Conservation (phyloP, 352 stramenopile genomes). For the Pelagophyceae sp. region DNA sequence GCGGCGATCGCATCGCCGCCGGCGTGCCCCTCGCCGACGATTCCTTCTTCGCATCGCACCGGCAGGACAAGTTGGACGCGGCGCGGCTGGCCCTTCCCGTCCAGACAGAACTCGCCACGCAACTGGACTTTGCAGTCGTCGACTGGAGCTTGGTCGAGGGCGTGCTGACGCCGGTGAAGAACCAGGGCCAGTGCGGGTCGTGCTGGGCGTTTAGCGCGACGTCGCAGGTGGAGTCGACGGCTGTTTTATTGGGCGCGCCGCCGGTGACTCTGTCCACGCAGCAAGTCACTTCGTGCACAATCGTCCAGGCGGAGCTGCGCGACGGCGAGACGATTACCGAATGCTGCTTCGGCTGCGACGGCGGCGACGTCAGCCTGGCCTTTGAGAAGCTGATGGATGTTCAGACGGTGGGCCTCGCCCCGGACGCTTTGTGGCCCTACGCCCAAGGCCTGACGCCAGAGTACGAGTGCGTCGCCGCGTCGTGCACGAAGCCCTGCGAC, state of each 20-base stretch:
- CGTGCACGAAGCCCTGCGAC: conserved; percentile 33
- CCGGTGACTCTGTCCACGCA: conserved; percentile 14
- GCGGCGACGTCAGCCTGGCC: conserved; percentile 60
- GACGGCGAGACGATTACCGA: too few species aligned
- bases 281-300: conserved; percentile 31
- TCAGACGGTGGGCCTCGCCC: conserved; percentile 51
- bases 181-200: conserved; percentile 78
- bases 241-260: background rate
- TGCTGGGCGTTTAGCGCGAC: conserved; percentile 79
- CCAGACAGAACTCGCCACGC: background rate
- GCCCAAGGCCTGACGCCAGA: conserved; percentile 53
- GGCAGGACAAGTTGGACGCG: background rate
- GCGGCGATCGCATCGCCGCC: background rate
- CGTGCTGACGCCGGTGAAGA: conserved; percentile 67
- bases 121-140: background rate
- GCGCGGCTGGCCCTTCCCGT: background rate
- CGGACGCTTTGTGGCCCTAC: conserved; percentile 58
- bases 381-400: conserved; percentile 65
- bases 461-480: conserved; percentile 57
- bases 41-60: background rate
- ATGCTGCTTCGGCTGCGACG: conserved; percentile 70
- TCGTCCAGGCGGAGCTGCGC: conserved; percentile 37
- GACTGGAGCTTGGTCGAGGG: conserved; percentile 28
- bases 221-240: conserved; percentile 34
- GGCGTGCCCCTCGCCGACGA: background rate